Percentiles rank a stretch among this genome's conserved stretches.
phyloP scores from a whole-genome alignment of 2,329 filamentous ascomycete genomes.

The Drechslera avenae region DNA sequence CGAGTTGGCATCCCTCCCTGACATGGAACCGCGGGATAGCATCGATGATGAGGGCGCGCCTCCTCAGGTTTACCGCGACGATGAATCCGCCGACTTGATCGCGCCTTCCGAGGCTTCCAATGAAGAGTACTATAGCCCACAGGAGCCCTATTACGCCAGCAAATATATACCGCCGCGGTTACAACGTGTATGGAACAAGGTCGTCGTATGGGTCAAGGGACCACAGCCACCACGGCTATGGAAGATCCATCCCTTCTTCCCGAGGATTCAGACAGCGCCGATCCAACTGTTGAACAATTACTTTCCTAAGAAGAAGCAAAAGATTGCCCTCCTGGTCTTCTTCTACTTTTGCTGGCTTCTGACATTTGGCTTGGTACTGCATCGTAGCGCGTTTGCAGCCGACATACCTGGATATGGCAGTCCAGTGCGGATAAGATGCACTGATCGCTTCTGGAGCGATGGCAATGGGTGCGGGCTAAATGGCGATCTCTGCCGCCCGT shows the following conservation, averaged over 20 bases:
- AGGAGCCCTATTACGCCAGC: constrained; percentile 27
- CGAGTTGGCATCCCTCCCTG: constrained; percentile 37
- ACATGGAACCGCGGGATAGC: constrained; percentile 30
- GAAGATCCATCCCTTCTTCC: constrained; percentile 62
- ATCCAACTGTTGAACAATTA: constrained; percentile 66
- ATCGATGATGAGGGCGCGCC: constrained; percentile 35
- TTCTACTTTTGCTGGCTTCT: constrained; percentile 72
- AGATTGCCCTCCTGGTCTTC: constrained; percentile 62
- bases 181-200: constrained; percentile 46
- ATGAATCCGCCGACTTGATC: constrained; percentile 34
- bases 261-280: constrained; percentile 69
- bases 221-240: constrained; percentile 56
- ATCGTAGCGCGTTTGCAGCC: constrained; percentile 62
- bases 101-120: constrained; percentile 42
- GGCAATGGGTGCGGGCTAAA: constrained; percentile 76
- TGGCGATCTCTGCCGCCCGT: constrained; percentile 75
- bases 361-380: constrained; percentile 71
- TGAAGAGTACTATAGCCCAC: constrained; percentile 28
- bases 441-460: constrained; percentile 68
- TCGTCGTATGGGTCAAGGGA: constrained; percentile 55
- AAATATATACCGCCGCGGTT: constrained; percentile 61
- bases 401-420: constrained; percentile 71
- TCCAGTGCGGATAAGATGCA: constrained; percentile 70
- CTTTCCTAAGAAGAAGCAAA: constrained; percentile 64
- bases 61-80: constrained; percentile 36